Evolutionary conservation across 2,329 filamentous ascomycete species (phyloP), one percentile per base, ranked within the genome.

Genomic region (Colletotrichum echinochloae): DNA sequence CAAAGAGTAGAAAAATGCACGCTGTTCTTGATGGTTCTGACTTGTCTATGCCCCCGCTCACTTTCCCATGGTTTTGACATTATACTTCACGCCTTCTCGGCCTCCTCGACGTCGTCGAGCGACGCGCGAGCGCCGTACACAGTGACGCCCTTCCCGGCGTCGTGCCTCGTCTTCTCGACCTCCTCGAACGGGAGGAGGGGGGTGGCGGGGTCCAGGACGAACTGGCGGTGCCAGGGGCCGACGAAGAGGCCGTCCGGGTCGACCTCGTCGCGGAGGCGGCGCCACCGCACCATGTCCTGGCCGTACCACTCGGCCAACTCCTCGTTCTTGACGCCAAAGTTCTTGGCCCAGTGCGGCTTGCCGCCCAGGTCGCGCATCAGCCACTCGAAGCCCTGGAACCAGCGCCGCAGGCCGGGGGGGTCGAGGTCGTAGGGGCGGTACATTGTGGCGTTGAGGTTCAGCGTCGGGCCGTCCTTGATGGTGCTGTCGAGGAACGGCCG

Each of bases 301-400:
- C 91, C 91, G 78, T 96, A 97, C 80, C 94, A 89, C 2, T 80
- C 78, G 66, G 88, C 86, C 51, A 97, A 86, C 0, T 83, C 76
- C 12, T 87, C 85, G 5, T 87, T 85, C 14, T 87, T 86, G 59
- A 86, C 84, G 61, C 85, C 84, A 80, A 97, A 97, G 80, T 97
- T 97, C 86, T 97, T 97, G 8, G 94, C 94, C 93, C 94, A 97
- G 82, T 97, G 94, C n/a, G 94, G 94, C 57, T 88, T 88, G 16
- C 92, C 94, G 64, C 92, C 93, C 74, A 97, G 84, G 56, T 97
- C 92, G 70, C 90, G 90, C 94, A 97, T 97, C 54, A 97, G 85
- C 86, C 91, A 95, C 81, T 97, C 94, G 74, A 97, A 97, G 1
- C 91, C 94, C 81, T 95, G 87, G 80, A 97, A 97, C 84, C 97